phyloP scores from a whole-genome alignment of 495 filamentous ascomycete species.

The Penicillium odoratum region DNA sequence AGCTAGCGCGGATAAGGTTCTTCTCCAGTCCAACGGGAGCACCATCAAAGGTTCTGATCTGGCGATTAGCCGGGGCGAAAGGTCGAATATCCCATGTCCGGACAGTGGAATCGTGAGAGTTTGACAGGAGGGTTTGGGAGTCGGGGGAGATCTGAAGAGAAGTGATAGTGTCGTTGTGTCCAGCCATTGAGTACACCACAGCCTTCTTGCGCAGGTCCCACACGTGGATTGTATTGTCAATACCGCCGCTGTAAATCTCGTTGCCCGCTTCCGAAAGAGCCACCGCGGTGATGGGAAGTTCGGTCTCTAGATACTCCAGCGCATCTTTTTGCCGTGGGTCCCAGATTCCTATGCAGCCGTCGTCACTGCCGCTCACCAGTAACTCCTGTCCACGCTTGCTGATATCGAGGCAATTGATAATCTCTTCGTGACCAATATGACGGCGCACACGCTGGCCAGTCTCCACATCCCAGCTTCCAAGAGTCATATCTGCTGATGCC shows the following conservation, averaged over 20 bases:
- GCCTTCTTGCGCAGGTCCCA: conserved; percentile 95
- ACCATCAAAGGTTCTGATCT: conserved; percentile 83
- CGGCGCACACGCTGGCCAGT: conserved; percentile 83
- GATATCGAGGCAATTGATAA: conserved; percentile 87
- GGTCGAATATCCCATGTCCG: conserved; percentile 96
- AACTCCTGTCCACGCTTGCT: conserved; percentile 87
- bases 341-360: conserved; percentile 95
- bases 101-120: conserved; percentile 90
- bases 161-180: conserved; percentile 90
- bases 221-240: conserved; percentile 95
- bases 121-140: conserved; percentile 84
- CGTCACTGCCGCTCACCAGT: conserved; percentile 84
- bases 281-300: conserved; percentile 90
- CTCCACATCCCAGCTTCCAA: conserved; percentile 94
- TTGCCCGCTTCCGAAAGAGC: conserved; percentile 90
- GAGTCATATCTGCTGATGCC: conserved; percentile 85
- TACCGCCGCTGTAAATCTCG: conserved; percentile 92
- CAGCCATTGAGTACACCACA: conserved; percentile 80
- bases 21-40: conserved; percentile 85
- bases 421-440: conserved; percentile 90
- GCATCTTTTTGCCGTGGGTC: conserved; percentile 91
- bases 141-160: conserved; percentile 89
- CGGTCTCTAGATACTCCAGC: conserved; percentile 82
- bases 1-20: conserved; percentile 88
- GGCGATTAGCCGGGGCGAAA: conserved; percentile 84